These are phyloP conservation scores for Cenchrus americanus DNA, from an alignment of 176 grass and related monocot species.

Conservation along the genomic window DNA sequence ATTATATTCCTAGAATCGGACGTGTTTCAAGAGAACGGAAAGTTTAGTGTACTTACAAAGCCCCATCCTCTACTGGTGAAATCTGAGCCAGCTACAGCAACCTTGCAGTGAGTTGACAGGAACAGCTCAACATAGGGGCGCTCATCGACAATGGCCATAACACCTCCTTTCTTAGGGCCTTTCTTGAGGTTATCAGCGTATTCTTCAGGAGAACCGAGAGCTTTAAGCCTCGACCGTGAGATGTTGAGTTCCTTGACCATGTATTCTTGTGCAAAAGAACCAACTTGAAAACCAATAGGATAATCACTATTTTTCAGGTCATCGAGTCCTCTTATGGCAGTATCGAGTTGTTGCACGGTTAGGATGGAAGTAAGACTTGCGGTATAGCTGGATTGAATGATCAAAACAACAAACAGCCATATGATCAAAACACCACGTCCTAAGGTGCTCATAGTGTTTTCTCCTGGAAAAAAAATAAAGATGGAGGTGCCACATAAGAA, in stretches of 20 bases:
- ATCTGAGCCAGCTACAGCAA: constrained; percentile 82
- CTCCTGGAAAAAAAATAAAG: constrained; percentile 53
- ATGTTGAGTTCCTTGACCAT: constrained; percentile 87
- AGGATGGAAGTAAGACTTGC: constrained; percentile 98
- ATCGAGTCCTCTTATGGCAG: constrained; percentile 78
- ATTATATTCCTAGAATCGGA: constrained; percentile 25
- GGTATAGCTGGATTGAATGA: constrained; percentile 96
- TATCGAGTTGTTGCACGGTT: constrained; percentile 87
- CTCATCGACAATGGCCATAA: constrained; percentile 87
- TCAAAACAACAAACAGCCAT: constrained; percentile 97
- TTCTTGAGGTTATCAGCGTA: constrained; percentile 66
- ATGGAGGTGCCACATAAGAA: constrained; percentile 13
- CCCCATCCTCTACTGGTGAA: constrained; percentile 95
- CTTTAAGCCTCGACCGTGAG: constrained; percentile 59
- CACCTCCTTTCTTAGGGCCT: constrained; percentile 81
- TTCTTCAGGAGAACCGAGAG: constrained; percentile 72
- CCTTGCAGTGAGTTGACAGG: constrained; percentile 65
- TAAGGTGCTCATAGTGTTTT: constrained; percentile 83
- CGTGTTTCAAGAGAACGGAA: not conserved
- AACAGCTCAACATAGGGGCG: constrained; percentile 83
- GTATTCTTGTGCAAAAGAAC: constrained; percentile 89
- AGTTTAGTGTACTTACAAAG: constrained; percentile 74
- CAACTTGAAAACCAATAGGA: constrained; percentile 87
- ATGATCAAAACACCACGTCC: constrained; percentile 86
- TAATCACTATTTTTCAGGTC: constrained; percentile 65